Conservation (phyloP, 495 filamentous ascomycete genomes). For the Parathielavia appendiculata region DNA sequence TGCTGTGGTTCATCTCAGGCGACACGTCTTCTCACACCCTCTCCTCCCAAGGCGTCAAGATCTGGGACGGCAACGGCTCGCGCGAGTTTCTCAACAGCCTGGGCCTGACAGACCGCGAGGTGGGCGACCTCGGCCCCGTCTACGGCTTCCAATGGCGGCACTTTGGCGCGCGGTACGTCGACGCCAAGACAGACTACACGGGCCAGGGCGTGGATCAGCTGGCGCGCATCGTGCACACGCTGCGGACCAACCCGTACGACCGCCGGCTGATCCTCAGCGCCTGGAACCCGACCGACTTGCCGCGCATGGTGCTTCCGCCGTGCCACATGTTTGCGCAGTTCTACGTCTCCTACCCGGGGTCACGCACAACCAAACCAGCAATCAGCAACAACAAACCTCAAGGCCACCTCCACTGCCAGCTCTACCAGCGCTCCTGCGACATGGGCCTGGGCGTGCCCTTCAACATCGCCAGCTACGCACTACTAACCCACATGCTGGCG, state of each 20-base stretch:
- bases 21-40: constrained; percentile 72
- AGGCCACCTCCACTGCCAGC: constrained; percentile 71
- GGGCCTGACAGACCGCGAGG: constrained; percentile 70
- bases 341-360: constrained; percentile 73
- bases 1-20: constrained; percentile 93
- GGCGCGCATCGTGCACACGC: constrained; percentile 74
- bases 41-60: constrained; percentile 74
- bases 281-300: constrained; percentile 86
- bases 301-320: constrained; percentile 88
- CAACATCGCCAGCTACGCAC: constrained; percentile 91
- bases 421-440: constrained; percentile 94
- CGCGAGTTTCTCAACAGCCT: constrained; percentile 82
- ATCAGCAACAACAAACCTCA: constrained; percentile 29
- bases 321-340: constrained; percentile 99
- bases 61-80: constrained; percentile 96
- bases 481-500: constrained; percentile 91
- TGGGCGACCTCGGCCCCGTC: constrained; percentile 88
- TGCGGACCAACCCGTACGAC: constrained; percentile 78
- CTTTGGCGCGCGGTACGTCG: constrained; percentile 85
- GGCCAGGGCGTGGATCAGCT: constrained; percentile 91
- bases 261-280: constrained; percentile 82
- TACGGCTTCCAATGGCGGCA: constrained; percentile 99
- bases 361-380: neutral
- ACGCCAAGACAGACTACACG: constrained; percentile 74
- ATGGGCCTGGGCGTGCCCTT: constrained; percentile 97